Conservation (phyloP, 257 asterid genomes). For the Ilex asprella region DNA sequence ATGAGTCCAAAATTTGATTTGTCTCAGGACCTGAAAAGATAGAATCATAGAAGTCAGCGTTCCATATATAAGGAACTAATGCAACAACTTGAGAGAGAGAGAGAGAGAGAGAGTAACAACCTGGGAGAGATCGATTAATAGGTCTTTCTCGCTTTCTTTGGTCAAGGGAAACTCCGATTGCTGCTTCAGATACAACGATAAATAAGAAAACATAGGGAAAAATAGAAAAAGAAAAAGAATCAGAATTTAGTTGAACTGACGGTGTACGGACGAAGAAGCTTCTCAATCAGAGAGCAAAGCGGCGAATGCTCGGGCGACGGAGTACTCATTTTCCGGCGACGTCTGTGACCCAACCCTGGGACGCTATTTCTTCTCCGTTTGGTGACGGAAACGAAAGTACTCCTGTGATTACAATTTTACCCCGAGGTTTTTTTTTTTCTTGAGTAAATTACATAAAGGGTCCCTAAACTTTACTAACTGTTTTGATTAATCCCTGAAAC, state of each 20-base stretch:
- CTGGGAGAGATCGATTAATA: constrained; percentile 68
- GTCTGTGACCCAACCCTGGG: neutral
- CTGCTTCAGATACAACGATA: constrained; percentile 30
- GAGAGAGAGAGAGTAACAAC: constrained; percentile 13
- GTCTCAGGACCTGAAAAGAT: constrained; percentile 42
- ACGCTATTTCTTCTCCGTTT: too few species aligned
- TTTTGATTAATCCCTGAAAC: too few species aligned
- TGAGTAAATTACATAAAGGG: too few species aligned
- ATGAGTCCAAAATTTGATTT: constrained; percentile 49
- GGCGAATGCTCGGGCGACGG: constrained; percentile 28
- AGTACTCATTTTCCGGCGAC: constrained; percentile 31
- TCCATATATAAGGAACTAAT: neutral
- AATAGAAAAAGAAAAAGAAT: neutral
- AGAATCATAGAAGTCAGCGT: neutral
- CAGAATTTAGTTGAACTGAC: constrained; percentile 20
- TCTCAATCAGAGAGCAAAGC: constrained; percentile 42
- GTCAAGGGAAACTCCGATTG: constrained; percentile 25
- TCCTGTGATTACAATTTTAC: too few species aligned
- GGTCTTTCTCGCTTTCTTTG: constrained; percentile 38
- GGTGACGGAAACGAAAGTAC: too few species aligned
- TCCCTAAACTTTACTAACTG: too few species aligned
- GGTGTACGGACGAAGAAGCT: constrained; percentile 33
- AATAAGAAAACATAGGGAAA: neutral
- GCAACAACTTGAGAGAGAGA: neutral
- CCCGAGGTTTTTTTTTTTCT: too few species aligned